Conservation (phyloP, 805 yeast genomes). For the Metschnikowia corniflorae region DNA sequence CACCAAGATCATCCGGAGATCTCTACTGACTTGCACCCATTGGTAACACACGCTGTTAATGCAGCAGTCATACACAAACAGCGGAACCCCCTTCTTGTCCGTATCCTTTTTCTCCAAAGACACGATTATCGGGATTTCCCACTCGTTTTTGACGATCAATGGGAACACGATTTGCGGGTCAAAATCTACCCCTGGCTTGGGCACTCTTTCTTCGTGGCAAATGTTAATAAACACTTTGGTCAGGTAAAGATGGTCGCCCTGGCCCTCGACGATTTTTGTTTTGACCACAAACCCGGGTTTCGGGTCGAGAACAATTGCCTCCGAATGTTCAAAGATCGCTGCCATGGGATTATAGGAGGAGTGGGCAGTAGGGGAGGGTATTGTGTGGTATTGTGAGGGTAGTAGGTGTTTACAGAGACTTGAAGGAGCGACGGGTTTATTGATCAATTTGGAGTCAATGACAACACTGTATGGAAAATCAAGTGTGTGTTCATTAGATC, state of each 20-base stretch:
- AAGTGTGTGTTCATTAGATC: background rate
- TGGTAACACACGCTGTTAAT: conserved; percentile 59
- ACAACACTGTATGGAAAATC: background rate
- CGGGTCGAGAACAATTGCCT: conserved; percentile 38
- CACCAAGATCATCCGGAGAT: conserved; percentile 60
- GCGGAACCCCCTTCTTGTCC: conserved; percentile 68
- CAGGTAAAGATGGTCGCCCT: conserved; percentile 27
- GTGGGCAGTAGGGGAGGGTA: background rate
- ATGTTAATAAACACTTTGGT: conserved; percentile 77
- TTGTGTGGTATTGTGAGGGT: too few species aligned
- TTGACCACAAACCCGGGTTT: conserved; percentile 72
- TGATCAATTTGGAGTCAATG: background rate
- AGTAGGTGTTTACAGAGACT: background rate
- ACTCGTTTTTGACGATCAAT: conserved; percentile 61
- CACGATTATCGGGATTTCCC: conserved; percentile 83
- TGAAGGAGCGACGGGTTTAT: background rate
- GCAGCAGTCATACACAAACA: conserved; percentile 77
- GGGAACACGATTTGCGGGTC: conserved; percentile 58
- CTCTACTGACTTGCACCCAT: conserved; percentile 57
- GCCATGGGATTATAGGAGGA: conserved; percentile 10
- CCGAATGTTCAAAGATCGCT: conserved; percentile 16
- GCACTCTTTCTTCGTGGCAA: conserved; percentile 64
- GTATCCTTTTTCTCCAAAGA: conserved; percentile 51
- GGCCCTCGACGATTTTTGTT: conserved; percentile 45
- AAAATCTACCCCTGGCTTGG: conserved; percentile 54